Conservation (phyloP, 78 protist genomes). For the Dictyostelium capitatum region DNA sequence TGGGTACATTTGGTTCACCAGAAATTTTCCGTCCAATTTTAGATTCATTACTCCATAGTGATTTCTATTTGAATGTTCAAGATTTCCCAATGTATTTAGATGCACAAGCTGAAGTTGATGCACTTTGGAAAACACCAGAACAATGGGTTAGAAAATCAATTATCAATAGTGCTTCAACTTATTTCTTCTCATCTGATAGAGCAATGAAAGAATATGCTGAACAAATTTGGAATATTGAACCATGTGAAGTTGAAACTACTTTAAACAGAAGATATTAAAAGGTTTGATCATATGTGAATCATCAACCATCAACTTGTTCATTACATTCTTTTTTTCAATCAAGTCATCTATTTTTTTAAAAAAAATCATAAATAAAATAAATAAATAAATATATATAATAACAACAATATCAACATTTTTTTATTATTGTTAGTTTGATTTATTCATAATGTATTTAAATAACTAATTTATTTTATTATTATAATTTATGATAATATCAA, state of each 20-base stretch:
- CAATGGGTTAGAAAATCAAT: slow-evolving; percentile 80
- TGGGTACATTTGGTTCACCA: slow-evolving; percentile 87
- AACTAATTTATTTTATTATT: too few species aligned
- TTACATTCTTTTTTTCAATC: too few species aligned
- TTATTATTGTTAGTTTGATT: too few species aligned
- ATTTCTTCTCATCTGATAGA: slow-evolving; percentile 95
- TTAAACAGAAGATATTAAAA: slow-evolving; percentile 74
- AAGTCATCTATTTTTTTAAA: too few species aligned
- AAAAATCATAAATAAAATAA: too few species aligned
- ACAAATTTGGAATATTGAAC: slow-evolving; percentile 94
- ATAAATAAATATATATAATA: too few species aligned
- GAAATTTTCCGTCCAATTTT: slow-evolving; percentile 58
- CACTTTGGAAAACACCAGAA: slow-evolving; percentile 46
- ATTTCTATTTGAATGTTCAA: slow-evolving; percentile 86
- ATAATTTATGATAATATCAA: too few species aligned
- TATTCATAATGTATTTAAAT: too few species aligned
- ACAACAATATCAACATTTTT: too few species aligned
- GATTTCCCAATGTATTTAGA: slow-evolving; percentile 90
- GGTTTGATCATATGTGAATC: too few species aligned
- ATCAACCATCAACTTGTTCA: too few species aligned
- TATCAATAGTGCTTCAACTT: slow-evolving; percentile 84
- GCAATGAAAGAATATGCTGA: slow-evolving; percentile 96
- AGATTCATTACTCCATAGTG: slow-evolving; percentile 81
- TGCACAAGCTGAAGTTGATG: slow-evolving; percentile 81
- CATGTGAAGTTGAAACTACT: slow-evolving; percentile 79